Percentiles rank a stretch among this genome's conserved stretches.
Evolutionary conservation across 163 green algal genomes (phyloP).

Genomic region (Volvox carteri): DNA sequence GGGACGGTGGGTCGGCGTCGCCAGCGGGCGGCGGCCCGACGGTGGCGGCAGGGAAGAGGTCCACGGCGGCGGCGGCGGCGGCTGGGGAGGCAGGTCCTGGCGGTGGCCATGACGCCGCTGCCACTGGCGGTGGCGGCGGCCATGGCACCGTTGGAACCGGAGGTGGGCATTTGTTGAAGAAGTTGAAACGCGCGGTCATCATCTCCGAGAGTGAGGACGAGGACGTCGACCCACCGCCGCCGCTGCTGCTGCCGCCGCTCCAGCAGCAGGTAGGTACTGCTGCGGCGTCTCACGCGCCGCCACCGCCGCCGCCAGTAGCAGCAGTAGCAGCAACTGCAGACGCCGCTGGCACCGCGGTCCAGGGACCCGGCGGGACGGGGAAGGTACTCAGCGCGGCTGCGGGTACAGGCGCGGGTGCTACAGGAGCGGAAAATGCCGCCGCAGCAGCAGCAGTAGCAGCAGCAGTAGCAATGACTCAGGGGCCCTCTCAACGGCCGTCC

Average conservation of each 20-base stretch:
- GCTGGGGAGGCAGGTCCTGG: background rate
- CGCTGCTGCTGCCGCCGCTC: background rate
- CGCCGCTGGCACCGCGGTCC: too few relatives aligned
- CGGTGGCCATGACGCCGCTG: background rate
- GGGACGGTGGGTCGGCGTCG: conserved; percentile 1
- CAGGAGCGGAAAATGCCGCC: background rate
- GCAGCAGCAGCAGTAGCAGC: background rate
- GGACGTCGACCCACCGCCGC: background rate
- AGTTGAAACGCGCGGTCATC: conserved; percentile 29
- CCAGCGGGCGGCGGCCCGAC: background rate
- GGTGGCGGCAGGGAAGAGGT: background rate
- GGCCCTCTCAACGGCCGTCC: too few relatives aligned
- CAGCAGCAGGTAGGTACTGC: background rate
- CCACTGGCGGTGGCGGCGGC: background rate
- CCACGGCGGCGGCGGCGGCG: background rate
- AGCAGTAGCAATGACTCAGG: background rate
- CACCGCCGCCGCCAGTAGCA: background rate
- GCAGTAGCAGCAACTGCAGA: background rate
- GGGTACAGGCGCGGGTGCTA: background rate
- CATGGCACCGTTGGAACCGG: background rate
- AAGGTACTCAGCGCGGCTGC: too few relatives aligned
- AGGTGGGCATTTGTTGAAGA: background rate
- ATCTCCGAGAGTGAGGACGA: conserved; percentile 51
- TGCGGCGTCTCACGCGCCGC: background rate
- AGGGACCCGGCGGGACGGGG: too few relatives aligned